phyloP scores from a whole-genome alignment of 179 eudicot genomes.

The Corrigiola litoralis region DNA sequence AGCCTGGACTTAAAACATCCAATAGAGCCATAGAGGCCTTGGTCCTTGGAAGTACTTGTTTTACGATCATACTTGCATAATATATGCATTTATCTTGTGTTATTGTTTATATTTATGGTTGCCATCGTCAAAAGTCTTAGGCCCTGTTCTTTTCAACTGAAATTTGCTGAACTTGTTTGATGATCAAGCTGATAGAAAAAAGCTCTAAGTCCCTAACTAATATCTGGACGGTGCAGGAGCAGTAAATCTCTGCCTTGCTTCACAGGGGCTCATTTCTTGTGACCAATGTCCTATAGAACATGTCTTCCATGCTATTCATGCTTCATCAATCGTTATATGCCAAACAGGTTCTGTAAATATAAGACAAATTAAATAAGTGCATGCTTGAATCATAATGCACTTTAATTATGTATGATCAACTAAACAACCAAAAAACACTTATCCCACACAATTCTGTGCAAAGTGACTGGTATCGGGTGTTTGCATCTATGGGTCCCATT shows the following conservation, averaged over 20 bases:
- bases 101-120: neutral
- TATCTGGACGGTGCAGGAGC: neutral
- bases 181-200: neutral
- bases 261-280: neutral
- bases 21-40: neutral
- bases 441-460: conserved; percentile 16
- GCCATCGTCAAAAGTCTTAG: neutral
- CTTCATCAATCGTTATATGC: neutral
- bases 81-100: neutral
- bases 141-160: too few species aligned
- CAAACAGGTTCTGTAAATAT: conserved; percentile 17
- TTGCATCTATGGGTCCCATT: conserved; percentile 21
- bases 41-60: neutral
- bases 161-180: too few species aligned
- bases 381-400: conserved; percentile 33
- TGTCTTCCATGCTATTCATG: conserved; percentile 15
- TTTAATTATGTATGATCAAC: conserved; percentile 21
- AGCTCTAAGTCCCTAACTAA: neutral
- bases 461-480: conserved; percentile 15
- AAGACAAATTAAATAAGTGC: conserved; percentile 19
- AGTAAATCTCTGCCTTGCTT: neutral
- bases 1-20: neutral
- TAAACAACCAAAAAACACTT: conserved; percentile 2
- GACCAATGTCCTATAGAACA: neutral
- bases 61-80: neutral